Conservation (phyloP, 352 stramenopile species). For the Peronospora belbahrii region DNA sequence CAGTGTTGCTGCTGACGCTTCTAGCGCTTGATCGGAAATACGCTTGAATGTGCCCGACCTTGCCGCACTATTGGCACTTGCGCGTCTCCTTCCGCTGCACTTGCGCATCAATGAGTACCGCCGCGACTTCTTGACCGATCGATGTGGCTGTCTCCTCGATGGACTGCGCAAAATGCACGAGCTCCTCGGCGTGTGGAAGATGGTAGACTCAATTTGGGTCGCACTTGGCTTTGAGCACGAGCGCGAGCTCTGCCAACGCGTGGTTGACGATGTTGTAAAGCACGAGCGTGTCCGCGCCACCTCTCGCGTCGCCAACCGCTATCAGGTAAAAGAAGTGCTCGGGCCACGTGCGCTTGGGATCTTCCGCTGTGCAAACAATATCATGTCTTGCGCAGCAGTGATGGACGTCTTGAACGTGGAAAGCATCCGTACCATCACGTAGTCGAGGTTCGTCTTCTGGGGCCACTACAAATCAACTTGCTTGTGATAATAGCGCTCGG, state of each 20-base stretch:
- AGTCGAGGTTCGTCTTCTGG: neutral
- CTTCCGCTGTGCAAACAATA: neutral
- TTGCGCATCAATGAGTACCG: neutral
- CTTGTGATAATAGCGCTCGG: slow-evolving; percentile 1
- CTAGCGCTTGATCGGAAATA: too few species aligned
- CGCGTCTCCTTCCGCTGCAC: too few species aligned
- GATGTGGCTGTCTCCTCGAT: neutral
- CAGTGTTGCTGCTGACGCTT: too few species aligned
- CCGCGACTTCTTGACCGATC: neutral
- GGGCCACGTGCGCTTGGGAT: neutral
- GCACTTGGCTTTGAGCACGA: slow-evolving; percentile 1
- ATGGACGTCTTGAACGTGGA: slow-evolving; percentile 3
- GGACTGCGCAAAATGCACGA: slow-evolving; percentile 1
- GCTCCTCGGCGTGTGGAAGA: neutral
- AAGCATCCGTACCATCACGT: slow-evolving; percentile 3
- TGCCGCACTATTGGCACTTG: too few species aligned
- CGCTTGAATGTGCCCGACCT: too few species aligned
- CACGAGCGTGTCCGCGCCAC: neutral
- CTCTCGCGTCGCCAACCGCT: neutral
- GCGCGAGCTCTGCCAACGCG: neutral
- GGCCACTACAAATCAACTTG: neutral
- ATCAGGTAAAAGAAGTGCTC: slow-evolving; percentile 4
- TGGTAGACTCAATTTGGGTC: neutral
- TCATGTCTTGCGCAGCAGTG: neutral
- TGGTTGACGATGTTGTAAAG: slow-evolving; percentile 10